Percentiles rank a stretch among this genome's conserved stretches.
phyloP scores from a whole-genome alignment of 257 asterid species.

The Nyctanthes arbortristis region DNA sequence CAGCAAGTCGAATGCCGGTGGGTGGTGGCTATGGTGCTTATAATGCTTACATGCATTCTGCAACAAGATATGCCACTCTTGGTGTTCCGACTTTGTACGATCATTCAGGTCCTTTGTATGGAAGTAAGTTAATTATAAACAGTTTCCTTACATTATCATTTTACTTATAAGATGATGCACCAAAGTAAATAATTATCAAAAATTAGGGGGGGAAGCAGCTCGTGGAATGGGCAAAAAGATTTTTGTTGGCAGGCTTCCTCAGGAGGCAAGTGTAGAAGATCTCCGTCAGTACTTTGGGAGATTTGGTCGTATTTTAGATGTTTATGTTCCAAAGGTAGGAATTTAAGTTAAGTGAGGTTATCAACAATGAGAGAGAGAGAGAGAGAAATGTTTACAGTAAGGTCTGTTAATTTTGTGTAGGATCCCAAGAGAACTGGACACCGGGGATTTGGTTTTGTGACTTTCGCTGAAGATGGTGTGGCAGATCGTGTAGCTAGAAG shows the following conservation, averaged over 20 bases:
- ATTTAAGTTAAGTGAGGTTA: conserved; percentile 9
- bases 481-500: conserved; percentile 98
- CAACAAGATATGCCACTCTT: conserved; percentile 96
- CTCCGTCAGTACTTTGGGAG: conserved; percentile 94
- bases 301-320: conserved; percentile 94
- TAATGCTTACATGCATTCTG: conserved; percentile 85
- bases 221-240: conserved; percentile 96
- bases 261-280: conserved; percentile 93
- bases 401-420: conserved; percentile 40
- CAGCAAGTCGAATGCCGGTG: conserved; percentile 64
- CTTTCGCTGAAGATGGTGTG: conserved; percentile 96
- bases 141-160: neutral
- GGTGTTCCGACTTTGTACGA: conserved; percentile 98
- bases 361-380: neutral
- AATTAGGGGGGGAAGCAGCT: conserved; percentile 60
- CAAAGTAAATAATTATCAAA: conserved; percentile 22
- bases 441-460: conserved; percentile 97
- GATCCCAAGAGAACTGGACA: conserved; percentile 98
- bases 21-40: conserved; percentile 97
- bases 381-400: conserved; percentile 8
- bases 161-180: conserved; percentile 5
- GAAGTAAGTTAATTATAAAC: conserved; percentile 62
- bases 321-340: conserved; percentile 91
- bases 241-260: conserved; percentile 98
- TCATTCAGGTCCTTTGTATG: conserved; percentile 69